phyloP scores from a whole-genome alignment of 768 basidiomycete genomes.

The Lactarius tabidus region DNA sequence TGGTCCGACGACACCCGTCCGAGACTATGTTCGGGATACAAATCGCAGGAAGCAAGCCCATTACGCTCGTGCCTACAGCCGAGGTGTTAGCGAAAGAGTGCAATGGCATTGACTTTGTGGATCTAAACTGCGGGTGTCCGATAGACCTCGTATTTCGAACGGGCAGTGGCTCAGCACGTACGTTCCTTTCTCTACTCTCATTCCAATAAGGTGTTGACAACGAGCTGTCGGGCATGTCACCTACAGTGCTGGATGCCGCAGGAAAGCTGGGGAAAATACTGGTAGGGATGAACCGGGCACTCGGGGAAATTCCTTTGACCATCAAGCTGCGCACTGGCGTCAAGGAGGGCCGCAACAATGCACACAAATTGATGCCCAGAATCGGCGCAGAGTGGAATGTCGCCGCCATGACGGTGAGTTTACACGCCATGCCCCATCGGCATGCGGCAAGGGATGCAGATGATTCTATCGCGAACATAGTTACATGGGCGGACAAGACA shows the following conservation, averaged over 20 bases:
- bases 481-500: conserved; percentile 95
- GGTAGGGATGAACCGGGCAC: conserved; percentile 84
- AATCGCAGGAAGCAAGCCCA: conserved; percentile 84
- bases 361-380: conserved; percentile 89
- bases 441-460: neutral
- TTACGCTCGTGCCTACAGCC: conserved; percentile 70
- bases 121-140: conserved; percentile 95
- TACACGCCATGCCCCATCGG: neutral
- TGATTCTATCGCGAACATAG: conserved; percentile 39
- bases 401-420: conserved; percentile 48
- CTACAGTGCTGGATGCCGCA: conserved; percentile 74
- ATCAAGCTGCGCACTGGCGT: conserved; percentile 92
- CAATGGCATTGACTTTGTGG: conserved; percentile 79
- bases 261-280: conserved; percentile 83
- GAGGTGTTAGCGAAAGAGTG: conserved; percentile 75
- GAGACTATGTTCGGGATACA: conserved; percentile 90
- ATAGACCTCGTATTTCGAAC: conserved; percentile 93
- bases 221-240: neutral
- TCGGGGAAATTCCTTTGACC: conserved; percentile 89
- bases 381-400: conserved; percentile 54
- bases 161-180: conserved; percentile 87
- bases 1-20: conserved; percentile 83
- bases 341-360: conserved; percentile 77
- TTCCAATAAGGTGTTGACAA: neutral
- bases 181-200: conserved; percentile 32